A percentile compares a stretch with the other conserved stretches of the same genome.
These are phyloP conservation scores for Heliamphora exappendiculata DNA, from an alignment of 148 eudicot species.

Conservation along the genomic window DNA sequence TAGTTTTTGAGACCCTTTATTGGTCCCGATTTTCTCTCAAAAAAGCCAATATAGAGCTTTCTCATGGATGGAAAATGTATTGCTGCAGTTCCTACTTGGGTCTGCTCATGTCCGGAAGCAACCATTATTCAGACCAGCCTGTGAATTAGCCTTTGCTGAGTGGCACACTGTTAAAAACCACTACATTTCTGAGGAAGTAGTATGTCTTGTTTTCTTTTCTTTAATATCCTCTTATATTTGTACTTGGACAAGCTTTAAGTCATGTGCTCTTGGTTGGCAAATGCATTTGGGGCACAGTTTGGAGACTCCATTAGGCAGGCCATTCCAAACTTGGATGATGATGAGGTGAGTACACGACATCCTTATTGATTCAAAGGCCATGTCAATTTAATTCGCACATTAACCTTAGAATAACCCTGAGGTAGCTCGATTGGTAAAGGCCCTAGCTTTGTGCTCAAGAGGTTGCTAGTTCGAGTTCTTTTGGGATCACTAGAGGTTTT, in stretches of 20 bases:
- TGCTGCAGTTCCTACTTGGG: slow-evolving; percentile 46
- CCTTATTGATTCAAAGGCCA: not conserved
- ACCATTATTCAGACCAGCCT: slow-evolving; percentile 46
- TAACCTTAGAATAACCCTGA: not conserved
- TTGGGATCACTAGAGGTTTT: no score
- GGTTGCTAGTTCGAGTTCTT: no score
- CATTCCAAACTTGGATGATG: slow-evolving; percentile 32
- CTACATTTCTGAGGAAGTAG: slow-evolving; percentile 43
- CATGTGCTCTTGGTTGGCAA: not conserved
- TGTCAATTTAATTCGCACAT: not conserved
- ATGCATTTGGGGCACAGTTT: slow-evolving; percentile 27
- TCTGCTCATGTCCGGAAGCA: slow-evolving; percentile 53
- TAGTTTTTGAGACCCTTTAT: not conserved
- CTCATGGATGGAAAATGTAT: not conserved
- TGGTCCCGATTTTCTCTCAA: not conserved
- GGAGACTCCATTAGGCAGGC: slow-evolving; percentile 26
- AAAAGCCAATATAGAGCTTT: not conserved
- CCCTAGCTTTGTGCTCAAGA: no score
- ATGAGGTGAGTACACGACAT: slow-evolving; percentile 34
- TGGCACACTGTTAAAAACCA: slow-evolving; percentile 22
- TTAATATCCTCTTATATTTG: not conserved
- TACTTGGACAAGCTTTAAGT: not conserved
- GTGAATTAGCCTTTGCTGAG: slow-evolving; percentile 41
- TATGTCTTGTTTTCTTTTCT: slow-evolving; percentile 14
- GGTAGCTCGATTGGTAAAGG: no score